Conservation (phyloP, 257 asterid species). For the Voacanga thouarsii region DNA sequence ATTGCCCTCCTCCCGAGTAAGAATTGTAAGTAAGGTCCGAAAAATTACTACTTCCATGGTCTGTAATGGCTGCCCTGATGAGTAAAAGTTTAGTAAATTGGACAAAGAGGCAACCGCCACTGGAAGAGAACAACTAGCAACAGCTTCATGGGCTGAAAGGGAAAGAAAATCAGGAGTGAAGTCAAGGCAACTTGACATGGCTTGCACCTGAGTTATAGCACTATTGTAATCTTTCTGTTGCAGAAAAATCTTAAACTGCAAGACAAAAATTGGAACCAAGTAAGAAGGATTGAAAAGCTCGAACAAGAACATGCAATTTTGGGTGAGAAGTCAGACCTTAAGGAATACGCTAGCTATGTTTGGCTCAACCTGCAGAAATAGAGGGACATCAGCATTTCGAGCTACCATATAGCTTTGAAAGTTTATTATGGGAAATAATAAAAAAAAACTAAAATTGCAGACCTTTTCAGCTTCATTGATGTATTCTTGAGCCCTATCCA, state of each 20-base stretch:
- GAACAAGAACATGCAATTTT: constrained; percentile 8
- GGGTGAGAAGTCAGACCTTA: constrained; percentile 55
- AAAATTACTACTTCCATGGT: constrained; percentile 70
- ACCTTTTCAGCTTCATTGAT: constrained; percentile 96
- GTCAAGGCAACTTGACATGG: constrained; percentile 88
- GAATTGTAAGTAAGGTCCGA: constrained; percentile 70
- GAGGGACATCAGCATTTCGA: constrained; percentile 22
- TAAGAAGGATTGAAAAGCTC: constrained; percentile 4
- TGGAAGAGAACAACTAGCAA: constrained; percentile 67
- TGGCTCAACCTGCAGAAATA: constrained; percentile 86
- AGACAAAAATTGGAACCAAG: constrained; percentile 17
- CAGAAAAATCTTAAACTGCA: constrained; percentile 88
- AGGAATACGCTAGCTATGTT: constrained; percentile 81
- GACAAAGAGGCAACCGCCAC: constrained; percentile 77
- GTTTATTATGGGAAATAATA: constrained; percentile 18
- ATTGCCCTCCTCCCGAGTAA: constrained; percentile 55
- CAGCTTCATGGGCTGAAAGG: constrained; percentile 90
- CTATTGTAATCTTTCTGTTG: constrained; percentile 57
- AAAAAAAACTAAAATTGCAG: constrained; percentile 10
- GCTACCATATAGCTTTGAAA: constrained; percentile 12
- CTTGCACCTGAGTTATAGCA: constrained; percentile 83
- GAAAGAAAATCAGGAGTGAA: constrained; percentile 89
- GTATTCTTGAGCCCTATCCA: constrained; percentile 95
- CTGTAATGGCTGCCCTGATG: constrained; percentile 67
- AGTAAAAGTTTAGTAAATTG: constrained; percentile 59